These are phyloP conservation scores for Komagataella pseudopastoris DNA, from an alignment of 805 yeast species.

Conservation along the genomic window DNA sequence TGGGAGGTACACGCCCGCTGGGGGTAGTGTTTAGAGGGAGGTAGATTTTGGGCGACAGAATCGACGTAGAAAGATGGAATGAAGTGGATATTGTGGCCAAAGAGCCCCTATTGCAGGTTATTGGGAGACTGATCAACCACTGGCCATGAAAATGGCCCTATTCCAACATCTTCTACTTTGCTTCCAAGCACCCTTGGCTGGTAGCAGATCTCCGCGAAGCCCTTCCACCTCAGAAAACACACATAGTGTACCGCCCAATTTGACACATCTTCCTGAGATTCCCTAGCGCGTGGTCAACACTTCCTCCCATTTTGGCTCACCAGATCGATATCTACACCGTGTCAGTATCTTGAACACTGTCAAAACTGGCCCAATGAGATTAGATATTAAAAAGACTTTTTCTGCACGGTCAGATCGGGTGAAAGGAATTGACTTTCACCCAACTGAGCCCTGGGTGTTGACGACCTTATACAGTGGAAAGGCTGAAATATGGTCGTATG, in stretches of 20 bases:
- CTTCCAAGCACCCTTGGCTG: background rate
- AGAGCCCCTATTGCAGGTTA: background rate
- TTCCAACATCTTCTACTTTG: background rate
- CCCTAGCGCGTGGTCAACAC: background rate
- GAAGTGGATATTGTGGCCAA: background rate
- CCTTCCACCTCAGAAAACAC: background rate
- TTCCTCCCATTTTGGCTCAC: background rate
- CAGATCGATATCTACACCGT: background rate
- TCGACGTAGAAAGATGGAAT: background rate
- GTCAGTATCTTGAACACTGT: background rate
- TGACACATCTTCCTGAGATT: background rate
- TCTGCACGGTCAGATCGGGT: constrained; percentile 85
- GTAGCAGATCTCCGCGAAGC: background rate
- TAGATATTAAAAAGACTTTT: constrained; percentile 30
- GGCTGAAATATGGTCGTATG: constrained; percentile 90
- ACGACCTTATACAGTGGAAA: constrained; percentile 85
- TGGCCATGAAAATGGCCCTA: too few relatives aligned
- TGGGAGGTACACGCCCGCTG: background rate
- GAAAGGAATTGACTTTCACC: constrained; percentile 96
- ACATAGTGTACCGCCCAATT: background rate
- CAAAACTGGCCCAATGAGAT: constrained; percentile 23
- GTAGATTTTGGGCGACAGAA: background rate
- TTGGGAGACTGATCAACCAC: too few relatives aligned
- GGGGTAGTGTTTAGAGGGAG: background rate
- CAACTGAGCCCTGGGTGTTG: constrained; percentile 93